These are phyloP conservation scores for Taphrina populina DNA, from an alignment of 1,139 yeast genomes.

Conservation along the genomic window DNA sequence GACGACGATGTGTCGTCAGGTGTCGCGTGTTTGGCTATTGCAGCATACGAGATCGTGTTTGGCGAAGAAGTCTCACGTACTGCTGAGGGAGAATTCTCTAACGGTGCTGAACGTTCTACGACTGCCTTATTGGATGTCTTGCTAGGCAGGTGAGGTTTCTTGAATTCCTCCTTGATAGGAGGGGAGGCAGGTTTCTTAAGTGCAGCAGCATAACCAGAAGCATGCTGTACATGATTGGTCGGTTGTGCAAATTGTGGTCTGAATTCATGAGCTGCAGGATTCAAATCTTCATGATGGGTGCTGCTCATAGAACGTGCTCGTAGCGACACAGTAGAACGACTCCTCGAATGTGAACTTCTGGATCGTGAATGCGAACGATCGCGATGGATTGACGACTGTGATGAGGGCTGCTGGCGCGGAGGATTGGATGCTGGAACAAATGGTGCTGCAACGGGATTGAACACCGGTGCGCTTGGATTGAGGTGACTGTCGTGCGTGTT, in stretches of 20 bases:
- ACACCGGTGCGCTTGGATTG: slow-evolving; percentile 23
- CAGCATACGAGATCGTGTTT: slow-evolving; percentile 6
- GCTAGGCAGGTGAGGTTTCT: slow-evolving; percentile 10
- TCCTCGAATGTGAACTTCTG: slow-evolving; percentile 16
- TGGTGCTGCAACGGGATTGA: slow-evolving; percentile 21
- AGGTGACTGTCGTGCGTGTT: slow-evolving; percentile 15
- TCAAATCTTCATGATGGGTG: slow-evolving; percentile 17
- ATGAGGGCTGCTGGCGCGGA: slow-evolving; percentile 5
- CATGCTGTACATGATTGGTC: slow-evolving; percentile 20
- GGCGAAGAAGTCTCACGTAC: neutral
- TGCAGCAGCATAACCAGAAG: slow-evolving; percentile 31
- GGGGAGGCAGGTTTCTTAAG: slow-evolving; percentile 29
- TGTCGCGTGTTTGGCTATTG: slow-evolving; percentile 9
- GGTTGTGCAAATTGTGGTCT: slow-evolving; percentile 32
- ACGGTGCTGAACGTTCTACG: too few relatives aligned
- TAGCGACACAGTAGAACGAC: slow-evolving; percentile 7
- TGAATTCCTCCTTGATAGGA: slow-evolving; percentile 20
- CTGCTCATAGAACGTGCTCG: slow-evolving; percentile 9
- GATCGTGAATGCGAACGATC: slow-evolving; percentile 15
- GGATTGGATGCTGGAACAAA: slow-evolving; percentile 15
- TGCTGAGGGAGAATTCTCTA: neutral
- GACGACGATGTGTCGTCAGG: too few relatives aligned
- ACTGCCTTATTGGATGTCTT: too few relatives aligned
- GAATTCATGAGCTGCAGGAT: slow-evolving; percentile 24
- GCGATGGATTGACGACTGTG: slow-evolving; percentile 9